A percentile compares a stretch with the other conserved stretches of the same genome.
Evolutionary conservation across 768 basidiomycete species (phyloP).

Genomic region (Crucibulum laeve): DNA sequence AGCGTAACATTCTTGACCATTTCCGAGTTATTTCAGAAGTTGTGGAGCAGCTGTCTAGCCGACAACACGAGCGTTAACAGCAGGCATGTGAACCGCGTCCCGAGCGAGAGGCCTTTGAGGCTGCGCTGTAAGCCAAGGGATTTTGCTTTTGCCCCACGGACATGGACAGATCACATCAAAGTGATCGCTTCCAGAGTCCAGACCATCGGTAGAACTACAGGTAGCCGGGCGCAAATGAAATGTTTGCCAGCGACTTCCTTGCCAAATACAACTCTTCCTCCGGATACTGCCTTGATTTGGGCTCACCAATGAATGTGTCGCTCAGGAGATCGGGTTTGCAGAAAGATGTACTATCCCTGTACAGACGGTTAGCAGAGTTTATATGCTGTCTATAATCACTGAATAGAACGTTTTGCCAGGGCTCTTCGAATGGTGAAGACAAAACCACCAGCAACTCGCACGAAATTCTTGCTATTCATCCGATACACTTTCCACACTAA

Average conservation of each 20-base stretch:
- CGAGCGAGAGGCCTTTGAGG: too few relatives aligned
- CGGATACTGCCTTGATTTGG: not conserved
- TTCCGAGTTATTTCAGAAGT: too few relatives aligned
- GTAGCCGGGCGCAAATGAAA: too few relatives aligned
- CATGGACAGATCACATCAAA: too few relatives aligned
- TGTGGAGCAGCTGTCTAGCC: too few relatives aligned
- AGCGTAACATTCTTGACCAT: conserved; percentile 14
- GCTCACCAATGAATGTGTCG: conserved; percentile 14
- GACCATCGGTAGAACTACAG: too few relatives aligned
- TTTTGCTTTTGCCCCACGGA: too few relatives aligned
- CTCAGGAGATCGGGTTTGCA: conserved; percentile 39
- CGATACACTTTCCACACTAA: conserved; percentile 68
- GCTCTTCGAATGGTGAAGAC: conserved; percentile 71
- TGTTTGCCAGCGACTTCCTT: not conserved
- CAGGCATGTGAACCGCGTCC: too few relatives aligned
- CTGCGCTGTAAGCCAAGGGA: too few relatives aligned
- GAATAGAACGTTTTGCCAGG: conserved; percentile 27
- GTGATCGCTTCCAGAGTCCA: too few relatives aligned
- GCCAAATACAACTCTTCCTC: not conserved
- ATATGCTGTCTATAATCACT: not conserved
- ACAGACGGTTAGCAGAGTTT: conserved; percentile 29
- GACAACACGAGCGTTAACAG: too few relatives aligned
- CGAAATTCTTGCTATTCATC: conserved; percentile 65
- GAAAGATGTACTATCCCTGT: conserved; percentile 46
- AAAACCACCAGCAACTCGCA: conserved; percentile 56